Evolutionary conservation across 1,284 basidiomycete species (phyloP), one percentile per base, ranked within the genome.

Genomic region (Tetrapyrgos nigripes): DNA sequence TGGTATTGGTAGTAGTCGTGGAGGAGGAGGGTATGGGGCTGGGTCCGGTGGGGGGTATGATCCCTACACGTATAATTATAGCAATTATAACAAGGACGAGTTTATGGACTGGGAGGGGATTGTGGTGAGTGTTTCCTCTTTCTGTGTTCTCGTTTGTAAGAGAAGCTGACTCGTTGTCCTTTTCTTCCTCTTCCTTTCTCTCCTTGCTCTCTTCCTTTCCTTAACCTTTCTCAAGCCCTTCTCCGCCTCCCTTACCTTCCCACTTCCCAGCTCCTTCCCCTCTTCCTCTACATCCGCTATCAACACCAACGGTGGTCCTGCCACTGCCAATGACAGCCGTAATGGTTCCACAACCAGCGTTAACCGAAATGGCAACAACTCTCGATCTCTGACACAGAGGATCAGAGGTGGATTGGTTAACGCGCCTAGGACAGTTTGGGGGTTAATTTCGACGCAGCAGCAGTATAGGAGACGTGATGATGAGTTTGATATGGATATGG

Each of bases 51-150:
- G 37, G 37, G 37, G 14, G 37, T 40, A 6, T 6, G 31, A 8
- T 8, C 14, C 31, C 31, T 8, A 8, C 14, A 8, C 14, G 14
- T 33, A 33, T 33, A 8, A 37, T 31, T 37, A 51, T 49, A 26
- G 33, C 47, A 50, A 40, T 27, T 37, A 37, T 4, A 50, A 50
- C n/a, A 37, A 51, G 24, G 35, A 49, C 13, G 26, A 6, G n/a
- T 44, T 28, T 11, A 17, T 49, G 29, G 47, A 49, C 29, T 43
- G 23, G 56, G 45, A 47, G 50, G 50, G 56, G 43, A 24, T 49
- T 19, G n/a, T 27, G 23, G 47, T 28, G 17, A 17, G 56, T 52
- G 31, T 50, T 10, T 17, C 49, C 49, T 37, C 55, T 14, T 33
- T 50, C 11, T 44, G 37, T 46, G 13, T n/a, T 17, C 37, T 40